Percentiles rank a stretch among this genome's conserved stretches.
Conservation (phyloP, 176 grass and related monocot species). For the Avena insularis region DNA sequence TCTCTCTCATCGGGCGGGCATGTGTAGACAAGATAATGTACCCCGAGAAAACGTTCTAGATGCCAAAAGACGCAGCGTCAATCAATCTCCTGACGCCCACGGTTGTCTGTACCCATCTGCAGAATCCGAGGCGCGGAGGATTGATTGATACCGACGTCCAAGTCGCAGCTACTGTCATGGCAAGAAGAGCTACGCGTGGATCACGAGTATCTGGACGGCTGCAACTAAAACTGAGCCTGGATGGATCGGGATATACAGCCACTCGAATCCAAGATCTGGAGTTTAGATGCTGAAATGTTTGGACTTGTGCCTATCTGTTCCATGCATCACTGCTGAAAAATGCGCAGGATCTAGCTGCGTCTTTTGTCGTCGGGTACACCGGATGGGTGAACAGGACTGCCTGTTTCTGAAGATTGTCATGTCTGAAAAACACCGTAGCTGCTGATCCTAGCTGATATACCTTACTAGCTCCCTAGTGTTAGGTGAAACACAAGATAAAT, state of each 20-base stretch:
- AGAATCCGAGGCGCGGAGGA: background rate
- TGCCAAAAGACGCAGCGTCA: background rate
- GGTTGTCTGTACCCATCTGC: background rate
- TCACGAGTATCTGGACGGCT: background rate
- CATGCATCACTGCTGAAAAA: background rate
- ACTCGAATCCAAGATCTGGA: background rate
- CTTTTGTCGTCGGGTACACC: background rate
- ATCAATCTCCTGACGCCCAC: slow-evolving; percentile 5
- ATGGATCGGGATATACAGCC: background rate
- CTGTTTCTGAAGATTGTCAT: background rate
- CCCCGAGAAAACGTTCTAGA: background rate
- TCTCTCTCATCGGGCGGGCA: too few relatives aligned
- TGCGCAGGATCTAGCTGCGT: background rate
- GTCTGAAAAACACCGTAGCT: background rate
- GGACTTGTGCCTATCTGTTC: background rate
- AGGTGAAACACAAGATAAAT: background rate
- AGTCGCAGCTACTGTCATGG: background rate
- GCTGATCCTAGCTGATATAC: background rate
- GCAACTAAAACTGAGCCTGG: background rate
- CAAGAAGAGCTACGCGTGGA: background rate
- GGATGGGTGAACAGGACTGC: background rate
- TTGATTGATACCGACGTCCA: background rate
- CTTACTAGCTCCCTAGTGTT: background rate
- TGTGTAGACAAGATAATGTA: too few relatives aligned
- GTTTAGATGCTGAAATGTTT: slow-evolving; percentile 22